These are phyloP conservation scores for Aspergillus nanangensis DNA, from an alignment of 495 filamentous ascomycete species.

Conservation along the genomic window DNA sequence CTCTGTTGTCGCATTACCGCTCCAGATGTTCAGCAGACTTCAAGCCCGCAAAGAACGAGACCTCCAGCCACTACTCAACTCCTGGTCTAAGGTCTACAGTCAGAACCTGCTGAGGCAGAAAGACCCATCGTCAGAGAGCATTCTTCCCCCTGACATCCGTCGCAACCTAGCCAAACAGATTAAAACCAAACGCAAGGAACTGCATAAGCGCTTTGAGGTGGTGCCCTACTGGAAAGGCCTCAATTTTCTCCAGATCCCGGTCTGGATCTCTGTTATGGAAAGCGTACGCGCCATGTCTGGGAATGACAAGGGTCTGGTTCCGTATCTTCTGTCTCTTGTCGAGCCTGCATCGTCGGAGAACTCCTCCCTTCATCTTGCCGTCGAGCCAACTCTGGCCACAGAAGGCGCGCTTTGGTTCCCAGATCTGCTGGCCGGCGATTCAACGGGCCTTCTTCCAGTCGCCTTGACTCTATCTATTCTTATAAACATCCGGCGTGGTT, in stretches of 20 bases:
- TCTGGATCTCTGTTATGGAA: constrained; percentile 68
- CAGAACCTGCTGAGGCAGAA: constrained; percentile 10
- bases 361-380: constrained; percentile 13
- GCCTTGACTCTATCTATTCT: constrained; percentile 41
- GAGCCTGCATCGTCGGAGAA: constrained; percentile 6
- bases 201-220: constrained; percentile 44
- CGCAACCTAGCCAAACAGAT: neutral
- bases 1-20: constrained; percentile 52
- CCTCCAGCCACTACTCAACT: constrained; percentile 46
- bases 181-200: constrained; percentile 21
- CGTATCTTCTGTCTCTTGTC: constrained; percentile 26
- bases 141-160: neutral
- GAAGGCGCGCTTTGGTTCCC: constrained; percentile 83
- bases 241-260: constrained; percentile 51
- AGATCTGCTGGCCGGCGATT: constrained; percentile 67
- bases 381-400: constrained; percentile 53
- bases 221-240: constrained; percentile 43
- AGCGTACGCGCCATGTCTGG: constrained; percentile 62
- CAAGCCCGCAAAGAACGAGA: constrained; percentile 35
- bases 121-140: neutral
- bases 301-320: constrained; percentile 47
- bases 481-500: constrained; percentile 29
- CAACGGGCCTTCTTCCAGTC: constrained; percentile 61
- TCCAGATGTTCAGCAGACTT: constrained; percentile 49
- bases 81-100: constrained; percentile 38